Base-by-base conservation (phyloP, 2,329 filamentous ascomycete species). In the Talaromyces sp. region DNA sequence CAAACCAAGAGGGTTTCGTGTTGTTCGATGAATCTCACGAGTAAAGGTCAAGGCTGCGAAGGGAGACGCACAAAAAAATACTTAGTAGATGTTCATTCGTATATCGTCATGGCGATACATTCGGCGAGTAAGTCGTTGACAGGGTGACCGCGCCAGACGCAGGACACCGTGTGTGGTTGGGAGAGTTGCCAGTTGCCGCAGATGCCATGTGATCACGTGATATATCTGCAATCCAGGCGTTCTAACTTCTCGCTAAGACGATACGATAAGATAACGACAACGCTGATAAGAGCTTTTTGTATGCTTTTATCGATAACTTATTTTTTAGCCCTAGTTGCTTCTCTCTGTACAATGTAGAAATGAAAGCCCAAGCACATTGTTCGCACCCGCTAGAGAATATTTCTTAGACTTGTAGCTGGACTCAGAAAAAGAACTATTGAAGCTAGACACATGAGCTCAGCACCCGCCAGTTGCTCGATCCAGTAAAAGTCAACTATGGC, bases 401-500 rank as follows among this genome's bases (percentile, higher is more conserved):
- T 22, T 6, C 5, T 7, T 6, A 31, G 27, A 31, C 6, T 31
- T 31, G 27, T 5, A 31, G 27, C 27, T 7, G 7, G 27, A 31
- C 27, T 31, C 27, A 7, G 27, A 31, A 7, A 31, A 31, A 31
- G 6, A 31, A 31, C 27, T 7, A 31, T 31, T 31, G 27, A 6
- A 4, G 27, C 27, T 6, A 27, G 27, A 27, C 27, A 4, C 27
- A 27, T 27, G 27, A 27, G 27, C 27, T 27, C 27, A 27, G 27
- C 27, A 3, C 6, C 27, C 27, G 27, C 27, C 27, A 27, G 27
- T 27, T 4, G 27, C 3, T 6, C 6, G 27, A 4, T 27, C 27
- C 1, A 27, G 27, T 27, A 27, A 47, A n/a, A 47, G 43, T 3
- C 8, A 70, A 11, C 79, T 79, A 54, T 47, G 43, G 43, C 17